Percentiles rank a stretch among this genome's conserved stretches.
These are phyloP conservation scores for Hygrocybe coccinea DNA, from an alignment of 768 basidiomycete genomes.

Conservation along the genomic window DNA sequence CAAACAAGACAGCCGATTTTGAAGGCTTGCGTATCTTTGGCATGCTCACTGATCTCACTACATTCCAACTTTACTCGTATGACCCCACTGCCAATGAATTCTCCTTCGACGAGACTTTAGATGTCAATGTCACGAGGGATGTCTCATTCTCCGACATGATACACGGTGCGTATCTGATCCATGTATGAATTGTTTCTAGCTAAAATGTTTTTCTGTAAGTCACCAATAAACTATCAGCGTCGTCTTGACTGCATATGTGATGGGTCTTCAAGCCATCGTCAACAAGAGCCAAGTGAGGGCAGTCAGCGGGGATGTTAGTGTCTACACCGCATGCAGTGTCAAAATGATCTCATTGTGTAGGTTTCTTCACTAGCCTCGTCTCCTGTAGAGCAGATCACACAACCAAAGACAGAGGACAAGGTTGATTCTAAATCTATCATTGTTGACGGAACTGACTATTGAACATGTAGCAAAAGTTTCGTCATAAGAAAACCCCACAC, in stretches of 20 bases:
- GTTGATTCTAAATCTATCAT: too few species aligned
- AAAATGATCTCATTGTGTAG: neutral
- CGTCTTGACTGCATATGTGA: neutral
- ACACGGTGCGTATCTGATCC: neutral
- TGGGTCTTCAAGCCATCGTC: neutral
- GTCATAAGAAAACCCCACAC: neutral
- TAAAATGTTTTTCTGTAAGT: too few species aligned
- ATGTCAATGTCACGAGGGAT: neutral
- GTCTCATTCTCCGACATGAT: neutral
- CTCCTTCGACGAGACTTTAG: neutral
- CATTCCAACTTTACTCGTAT: conserved; percentile 15
- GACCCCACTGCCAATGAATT: conserved; percentile 9
- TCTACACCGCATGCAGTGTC: neutral
- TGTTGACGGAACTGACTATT: too few species aligned
- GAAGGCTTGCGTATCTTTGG: conserved; percentile 11
- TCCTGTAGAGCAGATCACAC: too few species aligned
- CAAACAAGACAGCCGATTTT: neutral
- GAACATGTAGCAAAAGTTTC: neutral
- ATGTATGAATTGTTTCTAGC: neutral
- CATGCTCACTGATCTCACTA: conserved; percentile 11
- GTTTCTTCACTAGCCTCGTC: neutral
- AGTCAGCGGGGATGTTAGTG: neutral
- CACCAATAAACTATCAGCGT: conserved; percentile 1
- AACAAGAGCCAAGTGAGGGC: neutral
- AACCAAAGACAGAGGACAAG: too few species aligned